These are phyloP conservation scores for Aspergillus texensis DNA, from an alignment of 2,329 filamentous ascomycete genomes.

Conservation along the genomic window DNA sequence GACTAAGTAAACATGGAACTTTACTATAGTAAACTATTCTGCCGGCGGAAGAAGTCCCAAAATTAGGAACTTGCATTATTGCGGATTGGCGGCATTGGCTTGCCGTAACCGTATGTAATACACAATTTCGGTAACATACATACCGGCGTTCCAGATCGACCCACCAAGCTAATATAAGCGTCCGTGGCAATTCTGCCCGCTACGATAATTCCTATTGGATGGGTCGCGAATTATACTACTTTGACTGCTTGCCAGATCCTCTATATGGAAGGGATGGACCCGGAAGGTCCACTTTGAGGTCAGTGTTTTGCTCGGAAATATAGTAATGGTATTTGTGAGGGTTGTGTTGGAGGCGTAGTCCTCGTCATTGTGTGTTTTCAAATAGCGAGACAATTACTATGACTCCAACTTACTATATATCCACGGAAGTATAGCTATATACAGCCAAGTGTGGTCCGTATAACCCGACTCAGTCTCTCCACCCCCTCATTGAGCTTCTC, in stretches of 20 bases:
- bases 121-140: not conserved
- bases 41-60: no score
- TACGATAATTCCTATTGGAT: not conserved
- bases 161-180: no score
- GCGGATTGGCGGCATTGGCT: no score
- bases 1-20: no score
- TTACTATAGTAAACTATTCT: no score
- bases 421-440: not conserved
- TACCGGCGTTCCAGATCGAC: not conserved
- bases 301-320: not conserved
- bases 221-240: not conserved
- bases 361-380: no score
- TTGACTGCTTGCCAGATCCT: not conserved
- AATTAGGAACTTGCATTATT: no score
- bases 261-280: not conserved
- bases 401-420: not conserved
- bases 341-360: no score
- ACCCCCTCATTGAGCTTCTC: slow-evolving; percentile 16
- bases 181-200: no score
- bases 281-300: not conserved
- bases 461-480: not conserved
- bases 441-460: not conserved
- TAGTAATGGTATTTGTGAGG: not conserved
- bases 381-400: not conserved
- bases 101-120: not conserved